Conservation (phyloP, 805 yeast species). For the Nadsonia fulvescens region DNA sequence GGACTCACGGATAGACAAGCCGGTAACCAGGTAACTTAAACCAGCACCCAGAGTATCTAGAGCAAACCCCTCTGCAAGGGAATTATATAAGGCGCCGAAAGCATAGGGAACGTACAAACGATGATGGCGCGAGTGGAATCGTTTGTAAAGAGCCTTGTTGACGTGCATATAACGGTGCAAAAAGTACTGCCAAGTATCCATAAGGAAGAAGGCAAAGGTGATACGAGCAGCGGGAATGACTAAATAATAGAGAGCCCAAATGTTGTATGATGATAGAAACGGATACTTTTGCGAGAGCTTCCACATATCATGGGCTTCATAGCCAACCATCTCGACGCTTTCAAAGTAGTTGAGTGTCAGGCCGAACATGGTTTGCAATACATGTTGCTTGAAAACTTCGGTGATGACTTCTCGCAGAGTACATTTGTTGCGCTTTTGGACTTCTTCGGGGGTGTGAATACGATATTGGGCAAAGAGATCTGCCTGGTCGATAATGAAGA, state of each 20-base stretch:
- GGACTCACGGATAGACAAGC: conserved; percentile 60
- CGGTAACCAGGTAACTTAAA: conserved; percentile 44
- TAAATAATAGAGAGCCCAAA: conserved; percentile 40
- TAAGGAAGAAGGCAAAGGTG: conserved; percentile 43
- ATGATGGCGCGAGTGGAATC: conserved; percentile 90
- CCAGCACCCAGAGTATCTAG: conserved; percentile 91
- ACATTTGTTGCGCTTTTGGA: conserved; percentile 57
- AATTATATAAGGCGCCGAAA: conserved; percentile 87
- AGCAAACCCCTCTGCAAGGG: conserved; percentile 83
- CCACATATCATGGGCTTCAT: conserved; percentile 32
- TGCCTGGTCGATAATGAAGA: conserved; percentile 56
- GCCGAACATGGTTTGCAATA: conserved; percentile 66
- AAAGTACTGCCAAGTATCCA: conserved; percentile 93
- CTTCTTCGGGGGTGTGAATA: conserved; percentile 86
- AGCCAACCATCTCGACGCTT: conserved; percentile 26
- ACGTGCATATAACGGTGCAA: conserved; percentile 79
- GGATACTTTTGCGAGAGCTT: conserved; percentile 22
- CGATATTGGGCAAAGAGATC: conserved; percentile 69
- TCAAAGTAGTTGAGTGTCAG: conserved; percentile 36
- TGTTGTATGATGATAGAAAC: no score
- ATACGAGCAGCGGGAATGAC: conserved; percentile 45
- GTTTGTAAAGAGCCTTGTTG: conserved; percentile 55
- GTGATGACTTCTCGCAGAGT: conserved; percentile 46
- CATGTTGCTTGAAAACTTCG: conserved; percentile 75
- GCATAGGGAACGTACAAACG: conserved; percentile 91